Conservation (phyloP, 148 eudicot species). For the Arctostaphylos glauca region DNA sequence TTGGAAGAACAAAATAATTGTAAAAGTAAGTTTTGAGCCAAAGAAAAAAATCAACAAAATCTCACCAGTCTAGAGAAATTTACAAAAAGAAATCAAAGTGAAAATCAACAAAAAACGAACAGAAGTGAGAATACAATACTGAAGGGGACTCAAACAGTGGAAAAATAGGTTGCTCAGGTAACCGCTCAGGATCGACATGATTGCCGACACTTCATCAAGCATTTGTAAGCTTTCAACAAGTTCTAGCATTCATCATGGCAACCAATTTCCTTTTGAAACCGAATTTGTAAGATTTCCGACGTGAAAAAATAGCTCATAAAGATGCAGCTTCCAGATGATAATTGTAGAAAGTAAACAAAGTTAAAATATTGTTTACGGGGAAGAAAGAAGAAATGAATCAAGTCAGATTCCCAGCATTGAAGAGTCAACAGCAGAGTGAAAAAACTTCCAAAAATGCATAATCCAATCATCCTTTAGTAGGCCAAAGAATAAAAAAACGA, state of each 20-base stretch:
- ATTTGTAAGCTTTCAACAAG: conserved; percentile 26
- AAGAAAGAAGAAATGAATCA: too few species aligned
- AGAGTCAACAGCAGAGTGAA: background rate
- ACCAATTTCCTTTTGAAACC: conserved; percentile 10
- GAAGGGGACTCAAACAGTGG: background rate
- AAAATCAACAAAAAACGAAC: background rate
- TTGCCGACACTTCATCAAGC: conserved; percentile 37
- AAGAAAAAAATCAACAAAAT: background rate
- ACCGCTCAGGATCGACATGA: conserved; percentile 57
- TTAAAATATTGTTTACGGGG: background rate
- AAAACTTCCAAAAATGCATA: background rate
- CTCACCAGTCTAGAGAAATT: background rate
- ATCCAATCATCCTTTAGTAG: background rate
- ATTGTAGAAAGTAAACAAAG: background rate
- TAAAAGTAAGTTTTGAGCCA: too few species aligned
- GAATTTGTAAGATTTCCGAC: background rate
- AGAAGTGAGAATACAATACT: background rate
- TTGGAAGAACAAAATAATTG: background rate
- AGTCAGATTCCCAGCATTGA: background rate
- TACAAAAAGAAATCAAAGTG: background rate
- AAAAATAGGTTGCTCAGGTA: conserved; percentile 52
- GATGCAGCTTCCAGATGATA: background rate
- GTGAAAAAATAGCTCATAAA: background rate
- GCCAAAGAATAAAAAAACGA: too few species aligned
- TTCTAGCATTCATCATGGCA: conserved; percentile 46